Percentiles rank a stretch among this genome's conserved stretches.
These are phyloP conservation scores for Amorphotheca resinae DNA, from an alignment of 495 filamentous ascomycete genomes.

Conservation along the genomic window DNA sequence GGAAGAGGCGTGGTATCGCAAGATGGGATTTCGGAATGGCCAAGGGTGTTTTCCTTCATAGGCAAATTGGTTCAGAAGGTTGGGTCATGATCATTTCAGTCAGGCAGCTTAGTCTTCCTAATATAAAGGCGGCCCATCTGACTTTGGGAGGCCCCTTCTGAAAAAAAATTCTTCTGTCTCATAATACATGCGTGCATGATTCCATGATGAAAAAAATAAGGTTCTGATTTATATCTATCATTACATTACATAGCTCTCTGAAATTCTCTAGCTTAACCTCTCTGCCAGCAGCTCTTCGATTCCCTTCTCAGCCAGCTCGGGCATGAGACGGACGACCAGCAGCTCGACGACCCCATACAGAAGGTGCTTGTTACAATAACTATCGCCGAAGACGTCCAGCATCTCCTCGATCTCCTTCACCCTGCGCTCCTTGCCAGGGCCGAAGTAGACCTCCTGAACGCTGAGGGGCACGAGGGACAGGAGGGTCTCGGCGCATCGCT, in stretches of 20 bases:
- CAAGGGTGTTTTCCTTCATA: background rate
- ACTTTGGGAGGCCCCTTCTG: constrained; percentile 20
- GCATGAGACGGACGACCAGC: constrained; percentile 63
- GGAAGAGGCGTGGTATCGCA: background rate
- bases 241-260: too few species aligned
- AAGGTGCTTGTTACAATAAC: constrained; percentile 84
- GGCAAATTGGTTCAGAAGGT: constrained; percentile 3
- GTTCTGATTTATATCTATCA: background rate
- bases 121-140: constrained; percentile 17
- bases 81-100: constrained; percentile 7
- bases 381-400: constrained; percentile 64
- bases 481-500: constrained; percentile 40
- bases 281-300: constrained; percentile 61
- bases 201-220: too few species aligned
- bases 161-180: constrained; percentile 1
- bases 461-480: constrained; percentile 36
- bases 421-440: constrained; percentile 16
- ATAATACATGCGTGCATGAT: too few species aligned
- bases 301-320: constrained; percentile 68
- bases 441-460: constrained; percentile 37
- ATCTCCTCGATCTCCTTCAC: constrained; percentile 25
- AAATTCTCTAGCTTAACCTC: constrained; percentile 42
- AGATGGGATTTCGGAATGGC: constrained; percentile 2
- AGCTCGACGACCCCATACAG: constrained; percentile 68
- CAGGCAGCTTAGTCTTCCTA: constrained; percentile 12